Percentiles rank a stretch among this genome's conserved stretches.
These are phyloP conservation scores for Claviceps sorghi DNA, from an alignment of 2,329 filamentous ascomycete species.

Conservation along the genomic window DNA sequence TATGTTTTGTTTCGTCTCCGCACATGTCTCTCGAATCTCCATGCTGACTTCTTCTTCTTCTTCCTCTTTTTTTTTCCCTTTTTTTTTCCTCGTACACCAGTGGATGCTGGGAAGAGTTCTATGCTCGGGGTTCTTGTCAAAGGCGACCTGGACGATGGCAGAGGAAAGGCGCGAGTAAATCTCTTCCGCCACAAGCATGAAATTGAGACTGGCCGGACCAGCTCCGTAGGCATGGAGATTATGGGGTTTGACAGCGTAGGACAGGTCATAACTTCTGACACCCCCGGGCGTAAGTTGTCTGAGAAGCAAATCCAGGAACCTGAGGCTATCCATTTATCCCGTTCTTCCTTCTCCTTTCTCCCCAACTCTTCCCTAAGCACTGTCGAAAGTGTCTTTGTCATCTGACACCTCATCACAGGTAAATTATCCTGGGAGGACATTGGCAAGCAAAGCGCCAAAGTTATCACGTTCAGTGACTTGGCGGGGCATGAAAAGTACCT, in stretches of 20 bases:
- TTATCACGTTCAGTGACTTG: constrained; percentile 90
- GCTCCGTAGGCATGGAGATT: constrained; percentile 96
- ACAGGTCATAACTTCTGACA: constrained; percentile 66
- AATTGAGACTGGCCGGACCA: constrained; percentile 87
- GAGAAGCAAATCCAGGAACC: neutral
- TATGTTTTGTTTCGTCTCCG: constrained; percentile 18
- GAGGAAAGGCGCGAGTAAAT: constrained; percentile 86
- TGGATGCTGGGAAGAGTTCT: constrained; percentile 94
- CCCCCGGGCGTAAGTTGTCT: constrained; percentile 57
- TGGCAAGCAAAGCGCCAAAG: constrained; percentile 84
- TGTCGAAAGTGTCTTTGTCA: too few species aligned
- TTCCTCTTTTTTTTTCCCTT: too few species aligned
- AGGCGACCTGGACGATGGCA: constrained; percentile 84
- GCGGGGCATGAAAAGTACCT: constrained; percentile 93
- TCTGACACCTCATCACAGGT: constrained; percentile 16
- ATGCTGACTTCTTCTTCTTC: neutral
- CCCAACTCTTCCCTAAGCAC: neutral
- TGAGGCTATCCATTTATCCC: neutral
- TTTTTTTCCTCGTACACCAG: constrained; percentile 21
- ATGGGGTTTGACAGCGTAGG: constrained; percentile 90
- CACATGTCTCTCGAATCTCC: too few species aligned
- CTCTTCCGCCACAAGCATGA: constrained; percentile 97
- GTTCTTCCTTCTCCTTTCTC: neutral
- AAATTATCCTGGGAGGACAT: constrained; percentile 94
- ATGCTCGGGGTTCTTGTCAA: constrained; percentile 93